phyloP scores from a whole-genome alignment of 2,329 filamentous ascomycete genomes.

The Botrytis cinerea region DNA sequence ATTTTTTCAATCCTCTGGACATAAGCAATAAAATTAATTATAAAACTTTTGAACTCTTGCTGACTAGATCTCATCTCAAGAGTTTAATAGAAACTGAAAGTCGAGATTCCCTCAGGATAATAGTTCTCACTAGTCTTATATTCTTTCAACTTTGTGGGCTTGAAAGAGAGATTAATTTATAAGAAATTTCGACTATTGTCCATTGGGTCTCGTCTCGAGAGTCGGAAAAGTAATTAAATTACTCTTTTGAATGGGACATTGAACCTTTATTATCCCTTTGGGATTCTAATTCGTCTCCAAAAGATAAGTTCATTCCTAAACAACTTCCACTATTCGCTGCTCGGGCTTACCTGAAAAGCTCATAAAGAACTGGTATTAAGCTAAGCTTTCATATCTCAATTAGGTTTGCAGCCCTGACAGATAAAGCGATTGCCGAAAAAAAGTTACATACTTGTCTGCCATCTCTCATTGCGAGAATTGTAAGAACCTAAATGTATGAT shows the following conservation, averaged over 20 bases:
- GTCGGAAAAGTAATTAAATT: background rate
- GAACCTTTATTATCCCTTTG: background rate
- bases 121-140: background rate
- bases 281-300: background rate
- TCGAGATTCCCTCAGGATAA: too few relatives aligned
- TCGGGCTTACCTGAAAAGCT: background rate
- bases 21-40: fast-evolving
- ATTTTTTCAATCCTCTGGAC: background rate
- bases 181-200: background rate
- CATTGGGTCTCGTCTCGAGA: background rate
- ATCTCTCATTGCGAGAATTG: background rate
- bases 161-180: background rate
- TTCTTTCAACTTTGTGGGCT: background rate
- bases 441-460: background rate
- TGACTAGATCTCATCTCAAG: background rate
- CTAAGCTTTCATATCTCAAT: too few relatives aligned
- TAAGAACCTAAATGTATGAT: background rate
- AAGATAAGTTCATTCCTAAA: background rate
- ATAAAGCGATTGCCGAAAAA: too few relatives aligned
- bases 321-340: background rate
- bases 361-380: background rate
- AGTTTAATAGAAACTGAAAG: background rate
- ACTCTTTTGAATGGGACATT: too few relatives aligned
- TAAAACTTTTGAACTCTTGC: background rate
- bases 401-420: background rate